phyloP scores from a whole-genome alignment of 306 rosid genomes.

The Citrullus amarus region DNA sequence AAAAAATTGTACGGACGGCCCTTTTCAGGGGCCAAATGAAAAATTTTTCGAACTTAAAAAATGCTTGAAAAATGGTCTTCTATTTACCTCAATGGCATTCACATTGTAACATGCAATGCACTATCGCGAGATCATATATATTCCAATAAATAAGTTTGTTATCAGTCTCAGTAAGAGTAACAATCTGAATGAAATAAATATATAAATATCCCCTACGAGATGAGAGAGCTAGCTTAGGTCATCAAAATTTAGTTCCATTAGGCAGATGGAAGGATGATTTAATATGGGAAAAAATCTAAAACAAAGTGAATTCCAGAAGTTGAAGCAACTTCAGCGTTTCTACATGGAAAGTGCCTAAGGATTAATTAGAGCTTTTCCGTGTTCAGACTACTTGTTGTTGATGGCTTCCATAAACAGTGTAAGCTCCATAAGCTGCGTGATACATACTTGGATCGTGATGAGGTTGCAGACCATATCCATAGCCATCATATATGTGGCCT shows the following conservation, averaged over 20 bases:
- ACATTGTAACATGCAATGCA: neutral
- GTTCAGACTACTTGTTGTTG: slow-evolving; percentile 91
- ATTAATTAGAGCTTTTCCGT: neutral
- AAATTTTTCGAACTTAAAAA: too few species aligned
- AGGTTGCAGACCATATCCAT: slow-evolving; percentile 66
- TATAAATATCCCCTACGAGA: neutral
- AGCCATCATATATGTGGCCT: slow-evolving; percentile 71
- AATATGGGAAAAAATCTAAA: neutral
- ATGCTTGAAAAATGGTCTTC: too few species aligned
- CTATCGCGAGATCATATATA: neutral
- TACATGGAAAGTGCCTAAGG: neutral
- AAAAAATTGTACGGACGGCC: too few species aligned
- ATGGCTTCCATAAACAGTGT: slow-evolving; percentile 75
- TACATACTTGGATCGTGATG: slow-evolving; percentile 77
- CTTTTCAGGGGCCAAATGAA: too few species aligned
- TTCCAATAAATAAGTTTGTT: neutral
- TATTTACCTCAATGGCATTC: too few species aligned
- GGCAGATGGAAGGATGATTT: slow-evolving; percentile 5
- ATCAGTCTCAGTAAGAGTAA: neutral
- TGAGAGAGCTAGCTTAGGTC: slow-evolving; percentile 1
- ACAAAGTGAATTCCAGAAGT: slow-evolving; percentile 2
- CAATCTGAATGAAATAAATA: slow-evolving; percentile 6
- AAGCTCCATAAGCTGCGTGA: slow-evolving; percentile 70
- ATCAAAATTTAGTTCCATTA: slow-evolving; percentile 9
- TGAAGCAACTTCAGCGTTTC: slow-evolving; percentile 1